These are phyloP conservation scores for Cucumis hystrix DNA, from an alignment of 306 rosid genomes.

Conservation along the genomic window DNA sequence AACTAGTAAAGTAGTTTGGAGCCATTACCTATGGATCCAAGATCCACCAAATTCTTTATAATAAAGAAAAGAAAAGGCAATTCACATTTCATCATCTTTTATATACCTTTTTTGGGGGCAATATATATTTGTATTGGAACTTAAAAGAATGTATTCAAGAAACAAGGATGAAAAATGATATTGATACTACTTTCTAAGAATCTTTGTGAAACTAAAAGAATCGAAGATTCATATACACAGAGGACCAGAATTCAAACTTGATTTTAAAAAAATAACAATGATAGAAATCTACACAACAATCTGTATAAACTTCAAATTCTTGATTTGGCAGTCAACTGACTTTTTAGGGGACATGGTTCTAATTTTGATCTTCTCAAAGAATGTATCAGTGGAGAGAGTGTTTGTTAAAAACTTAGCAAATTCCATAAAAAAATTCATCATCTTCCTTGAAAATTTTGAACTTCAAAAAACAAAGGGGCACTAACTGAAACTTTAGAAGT, in stretches of 20 bases:
- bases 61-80: constrained; percentile 23
- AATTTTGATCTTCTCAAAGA: not conserved
- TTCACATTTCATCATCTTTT: too few relatives aligned
- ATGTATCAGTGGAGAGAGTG: not conserved
- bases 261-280: not conserved
- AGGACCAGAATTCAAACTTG: not conserved
- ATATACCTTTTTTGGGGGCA: not conserved
- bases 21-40: constrained; percentile 38
- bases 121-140: not conserved
- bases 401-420: not conserved
- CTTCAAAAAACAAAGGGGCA: constrained; percentile 31
- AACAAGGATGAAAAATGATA: not conserved
- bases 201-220: not conserved
- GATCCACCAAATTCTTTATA: not conserved
- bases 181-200: not conserved
- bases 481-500: constrained; percentile 9
- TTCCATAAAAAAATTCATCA: constrained; percentile 1
- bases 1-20: constrained; percentile 31
- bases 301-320: constrained; percentile 2
- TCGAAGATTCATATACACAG: not conserved
- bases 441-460: constrained; percentile 30
- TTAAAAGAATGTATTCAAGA: not conserved
- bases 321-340: not conserved
- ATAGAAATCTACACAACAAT: not conserved
- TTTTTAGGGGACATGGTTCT: not conserved